Evolutionary conservation across 2,329 filamentous ascomycete genomes (phyloP).

Genomic region (Dryadomyces sulphureus): DNA sequence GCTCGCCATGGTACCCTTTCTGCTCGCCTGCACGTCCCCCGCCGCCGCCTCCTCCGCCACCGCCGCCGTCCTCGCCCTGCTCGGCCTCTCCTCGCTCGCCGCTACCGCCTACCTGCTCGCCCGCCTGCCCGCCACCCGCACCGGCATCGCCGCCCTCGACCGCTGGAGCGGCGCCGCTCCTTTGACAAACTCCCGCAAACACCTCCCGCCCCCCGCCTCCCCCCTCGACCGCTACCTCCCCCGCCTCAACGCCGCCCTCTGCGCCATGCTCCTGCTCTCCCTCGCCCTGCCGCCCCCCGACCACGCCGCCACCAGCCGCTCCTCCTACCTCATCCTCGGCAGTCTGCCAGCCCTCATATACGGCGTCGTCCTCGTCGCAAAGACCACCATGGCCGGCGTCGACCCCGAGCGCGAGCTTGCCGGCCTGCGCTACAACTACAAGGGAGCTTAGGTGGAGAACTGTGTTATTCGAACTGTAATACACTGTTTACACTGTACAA

Average conservation of each 20-base stretch:
- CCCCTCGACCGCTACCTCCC: conserved; percentile 46
- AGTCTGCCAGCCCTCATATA: conserved; percentile 45
- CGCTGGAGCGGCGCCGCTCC: conserved; percentile 19
- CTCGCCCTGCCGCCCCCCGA: conserved; percentile 17
- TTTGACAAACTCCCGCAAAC: conserved; percentile 13
- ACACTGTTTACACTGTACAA: background rate
- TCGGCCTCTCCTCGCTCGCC: conserved; percentile 48
- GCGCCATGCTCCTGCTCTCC: conserved; percentile 31
- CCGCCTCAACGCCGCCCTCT: conserved; percentile 44
- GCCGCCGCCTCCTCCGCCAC: conserved; percentile 11
- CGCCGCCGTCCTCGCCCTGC: conserved; percentile 29
- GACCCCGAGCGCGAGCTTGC: conserved; percentile 52
- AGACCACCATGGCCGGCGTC: conserved; percentile 52
- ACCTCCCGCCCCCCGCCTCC: conserved; percentile 1
- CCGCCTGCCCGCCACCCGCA: conserved; percentile 36
- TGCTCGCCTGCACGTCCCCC: conserved; percentile 16
- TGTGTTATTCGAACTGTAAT: too few relatives aligned
- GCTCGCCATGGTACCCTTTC: conserved; percentile 19
- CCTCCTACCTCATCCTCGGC: conserved; percentile 20
- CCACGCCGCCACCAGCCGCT: conserved; percentile 12
- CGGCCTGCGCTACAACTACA: conserved; percentile 49
- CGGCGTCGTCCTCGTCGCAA: conserved; percentile 42
- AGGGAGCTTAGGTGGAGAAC: conserved; percentile 36
- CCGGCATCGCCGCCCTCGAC: conserved; percentile 37
- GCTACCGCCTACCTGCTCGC: conserved; percentile 48